Evolutionary conservation across 768 basidiomycete species (phyloP), one percentile per base, ranked within the genome.

Genomic region (Coprinopsis strossmayeri): DNA sequence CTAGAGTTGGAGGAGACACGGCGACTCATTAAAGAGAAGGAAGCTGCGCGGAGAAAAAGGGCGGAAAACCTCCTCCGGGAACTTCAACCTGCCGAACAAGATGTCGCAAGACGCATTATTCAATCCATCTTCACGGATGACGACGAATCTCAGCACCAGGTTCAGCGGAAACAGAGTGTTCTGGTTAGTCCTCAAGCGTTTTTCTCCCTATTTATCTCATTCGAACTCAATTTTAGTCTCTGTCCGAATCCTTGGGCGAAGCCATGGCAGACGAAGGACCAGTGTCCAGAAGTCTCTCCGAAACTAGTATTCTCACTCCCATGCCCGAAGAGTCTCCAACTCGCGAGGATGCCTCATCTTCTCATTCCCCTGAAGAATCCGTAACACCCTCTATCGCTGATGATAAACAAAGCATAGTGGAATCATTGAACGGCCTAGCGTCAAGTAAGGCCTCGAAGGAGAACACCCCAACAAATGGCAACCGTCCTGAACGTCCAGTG

Each of bases 1-100:
- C 52, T 76, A 43, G 86, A 88, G 55, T 66, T 91, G 43, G 87
- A 90, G 61, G 77, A 81, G 48, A 71, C 66, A 25, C 66, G 80
- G 32, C 69, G 64, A 25, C 44, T 66, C 1, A 54, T 88, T 38
- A 61, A 72, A 46, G 81, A 87, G 66, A 87, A 82, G 58, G 82
- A 87, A 48, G 58, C 59, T 10, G 74, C 72, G 1, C 68, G 78
- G 28, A 70, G 67, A 42, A 63, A 64, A 18, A 72, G 82, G 25
- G 81, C 79, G 0, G 71, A 82, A 15, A 70, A 68, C 25, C 51
- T 87, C 37, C 56, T 87, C 54, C 70, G 70, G 37, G 83, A 83
- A 54, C 61, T 89, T 13, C 68, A 67, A 41, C 69, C 66, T 4
- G 76, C 81, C 1, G 87, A 90, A 47, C 73, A 74, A 54, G 85